phyloP scores from a whole-genome alignment of 139 green algal genomes.

The Diplosphaera chodatii region DNA sequence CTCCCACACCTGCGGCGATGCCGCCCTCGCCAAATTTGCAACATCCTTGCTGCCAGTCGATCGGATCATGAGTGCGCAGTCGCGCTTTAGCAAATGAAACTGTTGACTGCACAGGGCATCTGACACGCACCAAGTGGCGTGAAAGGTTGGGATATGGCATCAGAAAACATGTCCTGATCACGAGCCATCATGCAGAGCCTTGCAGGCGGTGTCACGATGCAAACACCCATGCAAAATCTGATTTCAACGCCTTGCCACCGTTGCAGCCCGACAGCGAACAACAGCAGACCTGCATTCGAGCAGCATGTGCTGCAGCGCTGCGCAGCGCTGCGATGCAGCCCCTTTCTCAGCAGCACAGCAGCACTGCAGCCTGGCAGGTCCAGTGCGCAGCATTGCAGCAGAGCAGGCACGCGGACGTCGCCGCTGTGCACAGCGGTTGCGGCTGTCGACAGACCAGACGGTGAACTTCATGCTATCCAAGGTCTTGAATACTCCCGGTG shows the following conservation, averaged over 20 bases:
- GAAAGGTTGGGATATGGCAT: not conserved
- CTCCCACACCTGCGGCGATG: no score
- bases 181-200: not conserved
- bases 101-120: no score
- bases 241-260: not conserved
- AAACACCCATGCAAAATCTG: not conserved
- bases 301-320: not conserved
- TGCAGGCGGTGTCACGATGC: not conserved
- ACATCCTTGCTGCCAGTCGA: no score
- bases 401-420: no score
- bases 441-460: not conserved
- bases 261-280: not conserved
- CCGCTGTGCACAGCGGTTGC: not conserved
- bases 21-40: no score
- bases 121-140: no score
- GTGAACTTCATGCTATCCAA: no score
- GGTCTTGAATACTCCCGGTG: no score
- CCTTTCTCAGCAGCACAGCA: not conserved
- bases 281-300: not conserved
- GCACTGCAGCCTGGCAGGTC: not conserved
- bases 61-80: no score
- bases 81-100: no score
- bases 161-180: not conserved
- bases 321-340: not conserved
- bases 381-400: not conserved